Conservation (phyloP, 176 grass and related monocot genomes). For the Rhynchospora tenuis region DNA sequence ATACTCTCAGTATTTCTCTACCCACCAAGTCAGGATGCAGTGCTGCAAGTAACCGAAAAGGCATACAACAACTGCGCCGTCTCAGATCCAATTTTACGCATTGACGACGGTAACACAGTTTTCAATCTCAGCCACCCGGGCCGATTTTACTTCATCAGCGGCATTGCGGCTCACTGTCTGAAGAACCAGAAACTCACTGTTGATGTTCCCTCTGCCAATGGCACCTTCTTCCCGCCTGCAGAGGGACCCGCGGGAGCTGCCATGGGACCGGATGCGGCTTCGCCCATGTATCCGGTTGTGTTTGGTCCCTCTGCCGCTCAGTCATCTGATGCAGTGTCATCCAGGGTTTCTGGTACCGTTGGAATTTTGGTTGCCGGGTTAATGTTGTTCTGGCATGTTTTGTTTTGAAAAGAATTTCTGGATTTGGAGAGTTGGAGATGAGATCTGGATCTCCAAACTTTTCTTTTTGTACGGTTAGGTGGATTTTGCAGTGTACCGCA, state of each 20-base stretch:
- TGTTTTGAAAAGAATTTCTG: background rate
- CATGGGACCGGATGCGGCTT: conserved; percentile 5
- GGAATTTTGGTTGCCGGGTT: conserved; percentile 11
- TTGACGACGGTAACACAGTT: conserved; percentile 73
- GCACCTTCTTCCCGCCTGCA: conserved; percentile 41
- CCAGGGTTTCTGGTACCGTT: background rate
- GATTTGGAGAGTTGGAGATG: conserved; percentile 21
- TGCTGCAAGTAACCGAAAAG: conserved; percentile 46
- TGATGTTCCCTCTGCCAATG: conserved; percentile 58
- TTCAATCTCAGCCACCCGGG: conserved; percentile 78
- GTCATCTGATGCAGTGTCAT: background rate
- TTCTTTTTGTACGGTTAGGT: background rate
- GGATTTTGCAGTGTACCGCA: background rate
- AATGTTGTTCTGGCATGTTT: background rate
- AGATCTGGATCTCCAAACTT: conserved; percentile 22
- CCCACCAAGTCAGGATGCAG: conserved; percentile 52
- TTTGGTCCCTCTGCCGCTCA: conserved; percentile 24
- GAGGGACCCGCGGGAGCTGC: background rate
- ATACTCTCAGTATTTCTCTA: conserved; percentile 63
- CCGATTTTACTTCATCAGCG: conserved; percentile 56
- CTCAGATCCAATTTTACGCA: conserved; percentile 33
- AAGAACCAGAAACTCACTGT: conserved; percentile 73
- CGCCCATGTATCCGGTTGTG: conserved; percentile 23
- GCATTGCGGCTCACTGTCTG: conserved; percentile 41
- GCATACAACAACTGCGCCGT: conserved; percentile 56